Percentiles rank a stretch among this genome's conserved stretches.
These are phyloP conservation scores for Chloranthus sessilifolius DNA, from an alignment of 164 flowering plant genomes.

Conservation along the genomic window DNA sequence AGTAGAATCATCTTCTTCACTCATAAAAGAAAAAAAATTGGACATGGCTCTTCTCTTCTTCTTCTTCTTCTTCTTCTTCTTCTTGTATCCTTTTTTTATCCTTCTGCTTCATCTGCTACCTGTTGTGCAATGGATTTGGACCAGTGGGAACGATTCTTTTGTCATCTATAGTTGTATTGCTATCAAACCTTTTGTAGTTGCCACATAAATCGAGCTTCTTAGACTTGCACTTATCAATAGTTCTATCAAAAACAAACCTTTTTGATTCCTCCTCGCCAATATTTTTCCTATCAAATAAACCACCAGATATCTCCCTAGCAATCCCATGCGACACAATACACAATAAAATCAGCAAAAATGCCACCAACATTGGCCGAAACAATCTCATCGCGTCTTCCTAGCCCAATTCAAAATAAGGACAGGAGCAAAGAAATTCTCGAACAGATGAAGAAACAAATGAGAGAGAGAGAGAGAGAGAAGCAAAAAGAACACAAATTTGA, in stretches of 20 bases:
- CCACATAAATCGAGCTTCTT: conserved; percentile 7
- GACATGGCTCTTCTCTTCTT: conserved; percentile 5
- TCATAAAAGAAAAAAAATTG: neutral
- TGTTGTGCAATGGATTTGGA: conserved; percentile 33
- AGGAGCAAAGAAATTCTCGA: conserved; percentile 1
- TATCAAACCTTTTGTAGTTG: neutral
- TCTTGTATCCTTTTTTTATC: neutral
- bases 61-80: conserved; percentile 6
- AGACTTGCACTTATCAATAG: conserved; percentile 9
- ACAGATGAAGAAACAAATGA: conserved; percentile 1
- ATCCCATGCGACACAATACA: conserved; percentile 5
- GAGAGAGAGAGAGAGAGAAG: conserved; percentile 5
- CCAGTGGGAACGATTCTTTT: conserved; percentile 29
- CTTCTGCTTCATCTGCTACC: conserved; percentile 10
- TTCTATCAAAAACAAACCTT: neutral
- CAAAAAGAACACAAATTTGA: neutral
- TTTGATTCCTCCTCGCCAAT: neutral
- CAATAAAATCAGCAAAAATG: conserved; percentile 9
- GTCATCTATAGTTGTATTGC: conserved; percentile 13
- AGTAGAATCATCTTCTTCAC: too few species aligned
- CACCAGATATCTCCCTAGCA: conserved; percentile 12
- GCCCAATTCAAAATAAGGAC: neutral
- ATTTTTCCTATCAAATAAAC: neutral
- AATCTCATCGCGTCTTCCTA: conserved; percentile 11
- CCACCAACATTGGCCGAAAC: conserved; percentile 3